Evolutionary conservation across 73 alveolate species (phyloP).

Genomic region (Uronychia binucleata): DNA sequence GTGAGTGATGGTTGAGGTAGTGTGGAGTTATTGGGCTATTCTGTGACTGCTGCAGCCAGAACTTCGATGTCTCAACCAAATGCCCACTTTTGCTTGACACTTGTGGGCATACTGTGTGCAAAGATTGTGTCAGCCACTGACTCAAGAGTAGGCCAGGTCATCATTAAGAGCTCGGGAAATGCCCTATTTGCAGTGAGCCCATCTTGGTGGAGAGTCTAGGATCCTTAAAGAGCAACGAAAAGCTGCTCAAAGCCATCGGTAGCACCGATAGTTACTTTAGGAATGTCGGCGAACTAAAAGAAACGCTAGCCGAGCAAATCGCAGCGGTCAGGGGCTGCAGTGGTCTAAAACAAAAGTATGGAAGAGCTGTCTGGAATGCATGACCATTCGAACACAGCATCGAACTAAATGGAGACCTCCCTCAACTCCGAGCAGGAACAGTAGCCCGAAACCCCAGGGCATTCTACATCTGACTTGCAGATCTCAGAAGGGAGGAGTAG

Average conservation of each 20-base stretch:
- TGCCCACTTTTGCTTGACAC: not conserved
- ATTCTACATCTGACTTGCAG: too few relatives aligned
- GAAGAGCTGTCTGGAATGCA: too few relatives aligned
- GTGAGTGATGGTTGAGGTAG: too few relatives aligned
- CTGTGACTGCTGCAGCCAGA: not conserved
- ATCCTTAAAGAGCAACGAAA: not conserved
- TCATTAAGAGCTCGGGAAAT: not conserved
- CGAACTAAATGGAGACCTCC: too few relatives aligned
- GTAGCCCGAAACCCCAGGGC: too few relatives aligned
- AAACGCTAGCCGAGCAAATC: too few relatives aligned
- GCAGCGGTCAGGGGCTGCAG: too few relatives aligned
- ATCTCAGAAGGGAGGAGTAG: too few relatives aligned
- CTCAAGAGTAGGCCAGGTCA: not conserved
- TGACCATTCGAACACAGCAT: too few relatives aligned
- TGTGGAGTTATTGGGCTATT: not conserved
- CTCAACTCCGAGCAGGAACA: too few relatives aligned
- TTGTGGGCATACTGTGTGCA: not conserved
- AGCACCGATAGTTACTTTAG: too few relatives aligned
- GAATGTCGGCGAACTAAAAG: too few relatives aligned
- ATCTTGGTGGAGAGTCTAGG: not conserved
- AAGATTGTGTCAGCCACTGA: not conserved
- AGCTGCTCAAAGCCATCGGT: not conserved
- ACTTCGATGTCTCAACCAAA: not conserved
- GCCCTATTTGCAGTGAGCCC: not conserved
- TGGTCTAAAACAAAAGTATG: not conserved